Base-by-base conservation (phyloP, 306 rosid species). In the Sindora glabra region DNA sequence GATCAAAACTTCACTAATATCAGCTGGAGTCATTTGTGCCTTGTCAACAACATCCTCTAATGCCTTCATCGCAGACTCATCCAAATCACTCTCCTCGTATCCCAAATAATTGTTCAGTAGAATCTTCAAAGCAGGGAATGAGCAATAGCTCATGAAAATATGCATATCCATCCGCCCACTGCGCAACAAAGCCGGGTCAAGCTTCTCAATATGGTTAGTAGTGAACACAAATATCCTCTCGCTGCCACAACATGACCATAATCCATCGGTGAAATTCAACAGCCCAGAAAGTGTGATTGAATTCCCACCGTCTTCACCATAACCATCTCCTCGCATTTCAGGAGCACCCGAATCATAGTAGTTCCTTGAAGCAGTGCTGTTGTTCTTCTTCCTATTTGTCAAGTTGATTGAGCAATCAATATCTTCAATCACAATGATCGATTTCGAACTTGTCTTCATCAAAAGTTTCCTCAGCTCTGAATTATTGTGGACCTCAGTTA, bases 91-190 rank as follows among this genome's bases (percentile, higher is more conserved):
- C 37, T 61, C 89, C 6, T 70, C 77, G 18, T 21, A 72, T 5
- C 86, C 87, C 56, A 92, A 54, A 48, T 92, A 92, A 27, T 89
- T 92, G 59, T 68, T 82, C 24, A 92, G 32, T 54, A 92, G 78
- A 41, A 92, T 92, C 80, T 82, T 92, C 71, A 92, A 59, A 0
- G 99, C 70, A 0, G 83, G 56, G 9, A 80, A 84, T 0, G 94
- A 74, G 58, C 97, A 92, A 16, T 72, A 87, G 40, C 75, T 86
- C 99, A 92, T 92, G 72, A 77, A 86, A 21, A 92, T 62, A 26
- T 92, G 99, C 99, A 86, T 86, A 67, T 92, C 99, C 99, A 92
- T 92, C 54, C 99, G 74, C 29, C 99, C 99, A 68, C 97, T 72
- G 39, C 99, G 62, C 25, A 89, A 60, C 84, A 92, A 72, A 66